These are phyloP conservation scores for Nasturtium officinale DNA, from an alignment of 345 rosid species.

Conservation along the genomic window DNA sequence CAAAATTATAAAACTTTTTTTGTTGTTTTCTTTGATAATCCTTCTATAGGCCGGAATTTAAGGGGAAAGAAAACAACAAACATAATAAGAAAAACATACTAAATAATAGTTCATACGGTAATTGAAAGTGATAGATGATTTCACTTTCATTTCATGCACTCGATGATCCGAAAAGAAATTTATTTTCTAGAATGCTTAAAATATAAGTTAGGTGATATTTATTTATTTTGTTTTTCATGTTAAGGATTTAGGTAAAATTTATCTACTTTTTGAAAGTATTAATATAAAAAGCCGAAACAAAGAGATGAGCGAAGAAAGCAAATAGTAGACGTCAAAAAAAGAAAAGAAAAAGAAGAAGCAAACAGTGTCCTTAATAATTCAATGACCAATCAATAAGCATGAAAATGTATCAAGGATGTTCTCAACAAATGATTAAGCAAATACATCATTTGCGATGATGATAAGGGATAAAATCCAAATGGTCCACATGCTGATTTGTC, in stretches of 20 bases:
- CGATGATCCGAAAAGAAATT: neutral
- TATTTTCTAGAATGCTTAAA: neutral
- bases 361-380: neutral
- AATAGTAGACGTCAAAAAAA: constrained; percentile 1
- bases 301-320: neutral
- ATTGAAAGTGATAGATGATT: constrained; percentile 30
- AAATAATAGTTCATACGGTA: constrained; percentile 25
- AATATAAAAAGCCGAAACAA: neutral
- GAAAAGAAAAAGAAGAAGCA: neutral
- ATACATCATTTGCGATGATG: constrained; percentile 27
- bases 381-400: neutral
- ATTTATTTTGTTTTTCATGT: too few relatives aligned
- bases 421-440: constrained; percentile 15
- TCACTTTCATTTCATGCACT: constrained; percentile 6
- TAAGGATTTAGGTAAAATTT: neutral
- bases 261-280: constrained; percentile 18
- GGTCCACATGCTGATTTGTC: constrained; percentile 38
- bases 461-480: neutral
- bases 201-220: constrained; percentile 27
- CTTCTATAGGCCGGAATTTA: neutral
- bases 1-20: neutral
- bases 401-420: constrained; percentile 1
- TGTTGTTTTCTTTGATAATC: neutral
- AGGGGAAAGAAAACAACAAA: neutral
- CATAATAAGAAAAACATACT: neutral